Percentiles rank a stretch among this genome's conserved stretches.
These are phyloP conservation scores for Podospora bellae-mahoneyi DNA, from an alignment of 495 filamentous ascomycete species.

Conservation along the genomic window DNA sequence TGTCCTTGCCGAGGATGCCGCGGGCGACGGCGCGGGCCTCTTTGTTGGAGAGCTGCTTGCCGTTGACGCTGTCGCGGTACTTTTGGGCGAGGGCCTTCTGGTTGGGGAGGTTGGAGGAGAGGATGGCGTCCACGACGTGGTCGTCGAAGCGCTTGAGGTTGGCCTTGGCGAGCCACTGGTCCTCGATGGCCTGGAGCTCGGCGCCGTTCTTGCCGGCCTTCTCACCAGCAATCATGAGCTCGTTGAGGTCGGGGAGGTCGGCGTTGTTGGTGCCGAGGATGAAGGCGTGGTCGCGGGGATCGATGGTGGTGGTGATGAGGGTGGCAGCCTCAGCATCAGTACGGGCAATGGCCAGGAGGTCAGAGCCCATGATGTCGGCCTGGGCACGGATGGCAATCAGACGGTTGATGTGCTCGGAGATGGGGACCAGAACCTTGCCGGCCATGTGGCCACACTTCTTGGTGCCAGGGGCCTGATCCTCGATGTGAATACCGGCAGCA, in stretches of 20 bases:
- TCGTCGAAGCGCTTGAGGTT: conserved; percentile 87
- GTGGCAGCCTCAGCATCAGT: conserved; percentile 98
- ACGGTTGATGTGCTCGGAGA: conserved; percentile 97
- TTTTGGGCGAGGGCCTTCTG: conserved; percentile 62
- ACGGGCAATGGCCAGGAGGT: conserved; percentile 86
- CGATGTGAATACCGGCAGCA: conserved; percentile 96
- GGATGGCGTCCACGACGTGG: conserved; percentile 80
- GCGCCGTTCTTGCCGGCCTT: conserved; percentile 73
- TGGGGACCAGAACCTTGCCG: conserved; percentile 95
- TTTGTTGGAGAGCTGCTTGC: conserved; percentile 68
- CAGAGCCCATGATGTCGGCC: conserved; percentile 94
- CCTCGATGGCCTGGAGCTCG: conserved; percentile 87
- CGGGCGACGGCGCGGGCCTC: conserved; percentile 84
- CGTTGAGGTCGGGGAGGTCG: conserved; percentile 75
- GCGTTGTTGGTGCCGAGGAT: conserved; percentile 88
- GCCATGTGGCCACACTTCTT: conserved; percentile 99
- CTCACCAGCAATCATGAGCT: conserved; percentile 87
- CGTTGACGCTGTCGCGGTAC: conserved; percentile 64
- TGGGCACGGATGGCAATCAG: conserved; percentile 95
- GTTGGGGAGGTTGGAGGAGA: conserved; percentile 52
- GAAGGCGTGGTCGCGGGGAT: conserved; percentile 90
- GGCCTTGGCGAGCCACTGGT: conserved; percentile 79
- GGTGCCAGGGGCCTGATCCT: conserved; percentile 96
- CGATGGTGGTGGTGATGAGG: conserved; percentile 93
- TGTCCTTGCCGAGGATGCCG: conserved; percentile 72